These are phyloP conservation scores for Monoraphidium neglectum DNA, from an alignment of 139 green algal species.

Conservation along the genomic window DNA sequence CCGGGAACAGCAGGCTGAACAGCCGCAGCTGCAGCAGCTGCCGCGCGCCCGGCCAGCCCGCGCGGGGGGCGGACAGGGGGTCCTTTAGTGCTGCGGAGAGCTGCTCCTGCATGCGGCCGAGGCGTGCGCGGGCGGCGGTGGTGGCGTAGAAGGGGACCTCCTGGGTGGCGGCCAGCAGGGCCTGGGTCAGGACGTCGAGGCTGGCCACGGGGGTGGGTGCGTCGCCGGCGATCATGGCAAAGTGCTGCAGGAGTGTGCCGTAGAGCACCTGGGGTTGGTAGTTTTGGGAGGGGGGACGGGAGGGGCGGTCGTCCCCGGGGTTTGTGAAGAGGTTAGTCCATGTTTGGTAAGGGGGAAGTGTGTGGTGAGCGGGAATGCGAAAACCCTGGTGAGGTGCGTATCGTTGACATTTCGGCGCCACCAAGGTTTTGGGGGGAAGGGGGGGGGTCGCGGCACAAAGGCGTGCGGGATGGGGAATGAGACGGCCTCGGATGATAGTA, in stretches of 20 bases:
- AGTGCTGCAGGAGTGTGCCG: slow-evolving; percentile 91
- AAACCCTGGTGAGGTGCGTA: too few relatives aligned
- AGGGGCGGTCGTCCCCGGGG: too few relatives aligned
- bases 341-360: too few relatives aligned
- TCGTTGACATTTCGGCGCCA: too few relatives aligned
- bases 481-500: too few relatives aligned
- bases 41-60: slow-evolving; percentile 47
- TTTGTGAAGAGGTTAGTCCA: too few relatives aligned
- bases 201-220: slow-evolving; percentile 51
- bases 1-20: slow-evolving; percentile 82
- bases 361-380: too few relatives aligned
- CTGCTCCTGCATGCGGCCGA: slow-evolving; percentile 63
- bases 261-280: slow-evolving; percentile 77
- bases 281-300: too few relatives aligned
- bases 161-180: slow-evolving; percentile 65
- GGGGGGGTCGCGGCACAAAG: too few relatives aligned
- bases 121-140: slow-evolving; percentile 78
- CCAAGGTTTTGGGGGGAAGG: too few relatives aligned
- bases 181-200: slow-evolving; percentile 71
- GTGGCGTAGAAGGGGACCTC: slow-evolving; percentile 91
- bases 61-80: slow-evolving; percentile 3
- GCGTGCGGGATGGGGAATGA: too few relatives aligned
- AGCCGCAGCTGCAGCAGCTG: slow-evolving; percentile 86
- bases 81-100: slow-evolving; percentile 47
- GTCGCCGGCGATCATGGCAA: slow-evolving; percentile 72